Evolutionary conservation across 768 basidiomycete genomes (phyloP).

Genomic region (Clavaria fumosa): DNA sequence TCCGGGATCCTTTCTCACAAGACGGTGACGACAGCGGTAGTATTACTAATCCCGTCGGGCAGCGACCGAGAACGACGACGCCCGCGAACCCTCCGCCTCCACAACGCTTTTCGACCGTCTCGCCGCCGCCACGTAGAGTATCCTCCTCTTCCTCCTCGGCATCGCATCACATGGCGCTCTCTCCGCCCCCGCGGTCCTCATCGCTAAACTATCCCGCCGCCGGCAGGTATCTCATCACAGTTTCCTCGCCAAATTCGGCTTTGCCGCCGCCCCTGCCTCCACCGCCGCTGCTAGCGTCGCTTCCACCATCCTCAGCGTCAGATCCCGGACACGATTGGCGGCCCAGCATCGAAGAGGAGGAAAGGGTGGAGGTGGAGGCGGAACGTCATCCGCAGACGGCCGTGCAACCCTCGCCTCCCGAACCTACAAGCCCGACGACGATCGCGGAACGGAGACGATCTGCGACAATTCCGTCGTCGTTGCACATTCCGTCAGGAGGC

Average conservation of each 20-base stretch:
- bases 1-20: constrained; percentile 24
- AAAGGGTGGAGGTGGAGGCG: too few relatives aligned
- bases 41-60: too few relatives aligned
- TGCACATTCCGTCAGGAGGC: constrained; percentile 35
- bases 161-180: constrained; percentile 35
- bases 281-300: too few relatives aligned
- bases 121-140: constrained; percentile 43
- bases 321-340: too few relatives aligned
- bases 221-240: too few relatives aligned
- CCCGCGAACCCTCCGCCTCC: constrained; percentile 15
- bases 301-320: too few relatives aligned
- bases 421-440: constrained; percentile 13
- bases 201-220: too few relatives aligned
- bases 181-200: constrained; percentile 36
- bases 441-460: constrained; percentile 19
- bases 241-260: too few relatives aligned
- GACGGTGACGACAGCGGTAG: too few relatives aligned
- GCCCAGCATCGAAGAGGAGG: too few relatives aligned
- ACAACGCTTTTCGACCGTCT: constrained; percentile 27
- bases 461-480: constrained; percentile 17
- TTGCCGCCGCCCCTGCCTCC: too few relatives aligned
- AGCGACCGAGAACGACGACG: constrained; percentile 9
- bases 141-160: too few relatives aligned
- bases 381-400: constrained; percentile 4
- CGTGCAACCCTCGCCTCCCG: neutral